These are phyloP conservation scores for Calonectria fujianensis DNA, from an alignment of 2,329 filamentous ascomycete genomes.

Conservation along the genomic window DNA sequence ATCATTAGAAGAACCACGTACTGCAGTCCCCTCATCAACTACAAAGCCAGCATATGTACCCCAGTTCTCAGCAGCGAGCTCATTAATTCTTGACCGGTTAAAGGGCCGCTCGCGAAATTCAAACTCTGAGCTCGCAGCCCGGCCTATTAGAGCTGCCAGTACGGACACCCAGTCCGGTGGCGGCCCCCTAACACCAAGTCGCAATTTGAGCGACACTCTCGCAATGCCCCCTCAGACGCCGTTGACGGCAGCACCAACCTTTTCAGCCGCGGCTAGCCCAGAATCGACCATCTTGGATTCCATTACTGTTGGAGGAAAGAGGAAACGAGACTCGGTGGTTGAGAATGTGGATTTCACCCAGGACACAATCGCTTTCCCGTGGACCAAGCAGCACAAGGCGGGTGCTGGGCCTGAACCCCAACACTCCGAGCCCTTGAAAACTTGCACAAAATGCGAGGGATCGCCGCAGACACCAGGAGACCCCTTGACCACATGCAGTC, in stretches of 20 bases:
- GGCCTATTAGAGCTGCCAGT: background rate
- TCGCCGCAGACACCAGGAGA: constrained; percentile 24
- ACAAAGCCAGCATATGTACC: constrained; percentile 53
- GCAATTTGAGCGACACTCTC: constrained; percentile 42
- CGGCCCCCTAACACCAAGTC: constrained; percentile 5
- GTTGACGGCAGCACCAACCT: constrained; percentile 27
- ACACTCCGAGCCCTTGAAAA: background rate
- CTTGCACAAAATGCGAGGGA: constrained; percentile 48
- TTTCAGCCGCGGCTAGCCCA: constrained; percentile 27
- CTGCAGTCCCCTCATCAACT: constrained; percentile 3
- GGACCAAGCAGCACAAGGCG: constrained; percentile 35
- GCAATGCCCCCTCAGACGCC: constrained; percentile 36
- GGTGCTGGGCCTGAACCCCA: constrained; percentile 15
- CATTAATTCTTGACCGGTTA: constrained; percentile 56
- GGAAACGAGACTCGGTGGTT: constrained; percentile 53
- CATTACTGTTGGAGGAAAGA: constrained; percentile 50
- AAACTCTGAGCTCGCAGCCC: constrained; percentile 20
- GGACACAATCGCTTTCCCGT: constrained; percentile 57
- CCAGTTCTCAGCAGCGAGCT: constrained; percentile 56
- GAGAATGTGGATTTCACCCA: constrained; percentile 57
- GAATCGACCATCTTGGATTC: constrained; percentile 15
- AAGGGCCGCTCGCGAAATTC: constrained; percentile 36
- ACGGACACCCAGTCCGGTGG: constrained; percentile 3
- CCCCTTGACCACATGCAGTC: constrained; percentile 45
- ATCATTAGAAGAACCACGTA: background rate